These are phyloP conservation scores for Fagopyrum esculentum DNA, from an alignment of 148 eudicot genomes.

Conservation along the genomic window DNA sequence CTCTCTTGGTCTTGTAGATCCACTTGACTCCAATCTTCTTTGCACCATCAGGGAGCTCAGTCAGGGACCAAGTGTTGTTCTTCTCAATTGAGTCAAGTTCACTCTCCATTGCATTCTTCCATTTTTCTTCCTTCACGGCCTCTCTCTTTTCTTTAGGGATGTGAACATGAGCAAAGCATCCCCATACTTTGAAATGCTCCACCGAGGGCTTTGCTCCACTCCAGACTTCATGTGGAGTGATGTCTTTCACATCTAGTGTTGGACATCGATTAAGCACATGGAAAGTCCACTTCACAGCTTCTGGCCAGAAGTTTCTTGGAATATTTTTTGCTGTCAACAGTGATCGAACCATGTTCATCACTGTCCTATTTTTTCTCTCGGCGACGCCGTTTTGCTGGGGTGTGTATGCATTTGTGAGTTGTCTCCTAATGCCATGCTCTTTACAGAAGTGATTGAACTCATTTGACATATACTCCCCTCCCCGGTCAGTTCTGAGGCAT, in stretches of 20 bases:
- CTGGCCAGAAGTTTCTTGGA: neutral
- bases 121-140: neutral
- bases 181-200: neutral
- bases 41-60: neutral
- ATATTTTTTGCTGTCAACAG: conserved; percentile 1
- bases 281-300: neutral
- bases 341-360: conserved; percentile 7
- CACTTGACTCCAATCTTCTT: conserved; percentile 1
- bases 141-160: neutral
- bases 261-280: neutral
- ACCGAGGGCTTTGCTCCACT: neutral
- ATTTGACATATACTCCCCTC: neutral
- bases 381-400: neutral
- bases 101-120: neutral
- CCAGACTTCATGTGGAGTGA: neutral
- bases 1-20: neutral
- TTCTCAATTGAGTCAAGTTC: neutral
- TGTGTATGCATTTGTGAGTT: neutral
- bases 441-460: neutral
- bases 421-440: neutral
- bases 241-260: neutral
- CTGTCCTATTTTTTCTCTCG: neutral
- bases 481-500: neutral
- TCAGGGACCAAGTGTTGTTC: neutral
- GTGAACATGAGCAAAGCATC: neutral